A percentile compares a stretch with the other conserved stretches of the same genome.
These are phyloP conservation scores for Podospora didyma DNA, from an alignment of 495 filamentous ascomycete genomes.

Conservation along the genomic window DNA sequence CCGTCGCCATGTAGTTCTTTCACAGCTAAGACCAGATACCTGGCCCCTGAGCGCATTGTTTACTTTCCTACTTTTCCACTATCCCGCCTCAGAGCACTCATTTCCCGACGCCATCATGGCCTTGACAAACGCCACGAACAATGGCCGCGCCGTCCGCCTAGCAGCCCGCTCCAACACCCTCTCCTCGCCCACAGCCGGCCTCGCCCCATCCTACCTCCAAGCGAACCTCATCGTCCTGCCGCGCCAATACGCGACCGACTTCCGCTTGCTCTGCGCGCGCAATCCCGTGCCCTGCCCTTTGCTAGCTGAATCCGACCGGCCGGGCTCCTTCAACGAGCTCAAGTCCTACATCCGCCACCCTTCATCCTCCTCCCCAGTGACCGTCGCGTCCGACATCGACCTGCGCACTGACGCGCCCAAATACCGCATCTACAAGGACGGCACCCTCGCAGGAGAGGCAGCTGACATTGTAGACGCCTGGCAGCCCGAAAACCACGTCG, in stretches of 20 bases:
- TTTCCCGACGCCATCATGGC: not conserved
- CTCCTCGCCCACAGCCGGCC: conserved; percentile 44
- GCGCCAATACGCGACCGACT: conserved; percentile 45
- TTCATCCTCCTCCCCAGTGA: conserved; percentile 12
- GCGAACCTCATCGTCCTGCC: conserved; percentile 57
- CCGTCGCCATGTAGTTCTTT: no score
- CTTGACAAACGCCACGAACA: not conserved
- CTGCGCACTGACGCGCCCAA: conserved; percentile 49
- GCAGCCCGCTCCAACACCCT: conserved; percentile 34
- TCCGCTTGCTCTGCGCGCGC: conserved; percentile 48
- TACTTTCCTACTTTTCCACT: no score
- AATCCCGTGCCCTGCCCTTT: conserved; percentile 59
- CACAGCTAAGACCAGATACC: no score
- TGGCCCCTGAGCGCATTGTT: no score
- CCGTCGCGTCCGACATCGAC: conserved; percentile 37
- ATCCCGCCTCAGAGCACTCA: not conserved
- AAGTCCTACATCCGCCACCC: conserved; percentile 22
- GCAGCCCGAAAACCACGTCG: conserved; percentile 43
- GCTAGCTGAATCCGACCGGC: conserved; percentile 35
- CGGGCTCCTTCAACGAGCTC: conserved; percentile 18
- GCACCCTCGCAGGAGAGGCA: conserved; percentile 14
- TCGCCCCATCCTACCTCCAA: conserved; percentile 51
- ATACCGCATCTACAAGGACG: conserved; percentile 49
- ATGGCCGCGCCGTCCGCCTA: conserved; percentile 40
- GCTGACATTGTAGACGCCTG: conserved; percentile 42